Conservation (phyloP, 2,329 filamentous ascomycete species). For the Fusarium metavorans region DNA sequence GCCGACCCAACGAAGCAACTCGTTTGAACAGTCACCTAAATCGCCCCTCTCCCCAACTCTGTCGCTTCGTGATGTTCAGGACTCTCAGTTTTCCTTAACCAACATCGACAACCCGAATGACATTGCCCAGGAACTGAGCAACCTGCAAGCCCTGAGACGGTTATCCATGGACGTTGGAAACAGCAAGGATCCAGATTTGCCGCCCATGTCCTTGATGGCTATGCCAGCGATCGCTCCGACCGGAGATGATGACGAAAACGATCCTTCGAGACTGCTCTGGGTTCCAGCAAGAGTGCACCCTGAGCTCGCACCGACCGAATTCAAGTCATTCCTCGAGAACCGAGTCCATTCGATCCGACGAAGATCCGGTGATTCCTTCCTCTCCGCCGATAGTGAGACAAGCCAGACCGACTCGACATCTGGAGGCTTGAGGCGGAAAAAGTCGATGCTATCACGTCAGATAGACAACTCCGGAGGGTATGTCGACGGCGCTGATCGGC, state of each 20-base stretch:
- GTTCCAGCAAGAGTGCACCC: conserved; percentile 95
- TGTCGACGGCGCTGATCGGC: conserved; percentile 83
- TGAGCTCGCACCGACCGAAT: conserved; percentile 93
- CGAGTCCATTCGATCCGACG: conserved; percentile 90
- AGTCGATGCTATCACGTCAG: conserved; percentile 94
- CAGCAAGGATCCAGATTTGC: conserved; percentile 78
- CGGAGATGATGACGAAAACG: conserved; percentile 83
- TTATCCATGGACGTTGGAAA: conserved; percentile 96
- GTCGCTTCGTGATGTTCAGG: conserved; percentile 66
- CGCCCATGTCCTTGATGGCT: conserved; percentile 74
- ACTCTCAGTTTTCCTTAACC: conserved; percentile 81
- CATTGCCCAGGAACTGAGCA: conserved; percentile 92
- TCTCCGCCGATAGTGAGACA: conserved; percentile 67
- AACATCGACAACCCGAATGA: conserved; percentile 92
- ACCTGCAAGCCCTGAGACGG: conserved; percentile 87
- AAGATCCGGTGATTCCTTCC: conserved; percentile 78
- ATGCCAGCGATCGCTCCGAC: conserved; percentile 80
- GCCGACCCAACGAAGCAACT: conserved; percentile 55
- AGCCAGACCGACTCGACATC: conserved; percentile 67
- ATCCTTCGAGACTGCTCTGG: conserved; percentile 92
- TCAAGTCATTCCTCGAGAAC: conserved; percentile 96
- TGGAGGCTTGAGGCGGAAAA: conserved; percentile 82
- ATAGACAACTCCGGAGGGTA: conserved; percentile 82
- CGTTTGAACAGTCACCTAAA: conserved; percentile 56
- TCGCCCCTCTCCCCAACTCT: conserved; percentile 65